Evolutionary conservation across 345 rosid species (phyloP).

Genomic region (Murraya paniculata): DNA sequence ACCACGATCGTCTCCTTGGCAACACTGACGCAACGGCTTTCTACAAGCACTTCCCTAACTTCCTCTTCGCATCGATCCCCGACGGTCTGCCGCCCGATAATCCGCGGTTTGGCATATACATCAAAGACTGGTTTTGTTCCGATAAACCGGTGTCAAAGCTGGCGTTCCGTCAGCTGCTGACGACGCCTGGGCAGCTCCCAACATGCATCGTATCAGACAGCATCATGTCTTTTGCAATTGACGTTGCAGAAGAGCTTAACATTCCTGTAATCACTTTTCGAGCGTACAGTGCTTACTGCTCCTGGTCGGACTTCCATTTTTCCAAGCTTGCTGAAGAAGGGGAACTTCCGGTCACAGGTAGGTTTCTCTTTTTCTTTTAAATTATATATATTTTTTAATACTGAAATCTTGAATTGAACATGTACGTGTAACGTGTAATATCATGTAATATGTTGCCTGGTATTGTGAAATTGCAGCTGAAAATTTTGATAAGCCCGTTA

Average conservation of each 20-base stretch:
- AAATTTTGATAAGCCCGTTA: background rate
- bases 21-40: conserved; percentile 28
- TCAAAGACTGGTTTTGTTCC: conserved; percentile 18
- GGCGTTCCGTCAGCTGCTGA: conserved; percentile 20
- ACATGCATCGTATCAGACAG: conserved; percentile 43
- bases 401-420: no score
- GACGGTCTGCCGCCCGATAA: conserved; percentile 29
- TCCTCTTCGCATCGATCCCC: conserved; percentile 29
- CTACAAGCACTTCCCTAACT: conserved; percentile 20
- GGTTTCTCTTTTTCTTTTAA: no score
- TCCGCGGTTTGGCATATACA: conserved; percentile 6
- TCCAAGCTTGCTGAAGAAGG: conserved; percentile 33
- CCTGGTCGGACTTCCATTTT: conserved; percentile 31
- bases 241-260: conserved; percentile 34
- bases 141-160: background rate
- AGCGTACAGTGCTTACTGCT: conserved; percentile 25
- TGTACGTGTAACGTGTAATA: background rate
- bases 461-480: background rate
- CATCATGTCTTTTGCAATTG: conserved; percentile 24
- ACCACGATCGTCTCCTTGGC: conserved; percentile 25
- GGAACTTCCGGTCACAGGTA: conserved; percentile 44
- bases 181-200: background rate
- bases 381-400: no score
- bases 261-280: conserved; percentile 31
- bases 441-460: no score